Base-by-base conservation (phyloP, 2,329 filamentous ascomycete genomes). In the Diaporthe eres region DNA sequence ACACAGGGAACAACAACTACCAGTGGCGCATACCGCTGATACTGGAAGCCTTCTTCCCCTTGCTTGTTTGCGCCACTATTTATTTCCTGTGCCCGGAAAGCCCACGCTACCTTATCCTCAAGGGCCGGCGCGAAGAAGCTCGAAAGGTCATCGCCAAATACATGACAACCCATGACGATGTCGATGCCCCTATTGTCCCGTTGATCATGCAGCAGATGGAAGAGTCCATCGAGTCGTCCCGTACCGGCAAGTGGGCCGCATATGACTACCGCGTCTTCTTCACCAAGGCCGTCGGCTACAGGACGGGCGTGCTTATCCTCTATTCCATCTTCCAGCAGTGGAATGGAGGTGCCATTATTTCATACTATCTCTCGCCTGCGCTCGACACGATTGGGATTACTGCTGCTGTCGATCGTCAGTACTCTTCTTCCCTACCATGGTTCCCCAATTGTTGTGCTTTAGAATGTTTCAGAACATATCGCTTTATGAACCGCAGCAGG, bases 241-340 rank as follows among this genome's bases (percentile, higher is more conserved):
- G 79, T 25, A 80, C 82, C 10, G 83, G 85, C 0, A 83, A 84
- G 77, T 80, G 81, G 44, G 81, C 82, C 12, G 84, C 84, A 71
- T 88, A 86, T 83, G 86, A 88, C 76, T 88, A 84, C 77, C 83
- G 85, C 9, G 84, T 86, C 53, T 88, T 88, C 78, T 85, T 87
- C 79, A 87, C 84, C 19, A 85, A 83, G 77, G 78, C 82, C 1
- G 86, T 85, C 17, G 80, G 85, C 53, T 88, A 84, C 77, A 83
- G 87, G 34, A 80, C 88, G 5, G 74, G 87, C 1, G 84, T 88
- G 13, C 78, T 88, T 19, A 78, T 85, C 25, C 79, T 88, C 12
- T 88, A 88, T 78, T 87, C 85, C 1, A 74, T 86, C 63, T 87
- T 87, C 78, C 86, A 87, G 77, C 84, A 86, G 72, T 87, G 86